Evolutionary conservation across 495 filamentous ascomycete species (phyloP), one percentile per base, ranked within the genome.

Genomic region (Trichoderma orchidacearum): DNA sequence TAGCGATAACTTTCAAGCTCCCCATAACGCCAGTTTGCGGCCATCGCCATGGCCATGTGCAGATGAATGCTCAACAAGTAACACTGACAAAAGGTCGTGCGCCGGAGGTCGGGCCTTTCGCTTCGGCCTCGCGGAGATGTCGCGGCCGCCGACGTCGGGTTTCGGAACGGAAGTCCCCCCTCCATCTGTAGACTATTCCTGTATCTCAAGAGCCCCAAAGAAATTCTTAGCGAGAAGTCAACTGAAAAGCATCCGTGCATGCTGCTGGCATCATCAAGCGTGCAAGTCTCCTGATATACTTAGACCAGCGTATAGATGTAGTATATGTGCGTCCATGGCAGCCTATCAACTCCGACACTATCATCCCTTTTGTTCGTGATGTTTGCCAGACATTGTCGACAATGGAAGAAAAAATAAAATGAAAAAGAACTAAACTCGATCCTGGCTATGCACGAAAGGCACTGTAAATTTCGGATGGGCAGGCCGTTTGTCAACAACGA

Each of bases 401-500:
- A n/a, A n/a, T n/a, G n/a, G n/a, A n/a, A n/a, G n/a, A n/a, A n/a
- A n/a, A n/a, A n/a, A n/a, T n/a, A n/a, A n/a, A n/a, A n/a, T n/a
- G n/a, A n/a, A n/a, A n/a, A n/a, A n/a, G n/a, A n/a, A n/a, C n/a
- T n/a, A n/a, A n/a, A n/a, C n/a, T n/a, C n/a, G n/a, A n/a, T n/a
- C n/a, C n/a, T n/a, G n/a, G n/a, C n/a, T n/a, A n/a, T n/a, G n/a
- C n/a, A n/a, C n/a, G n/a, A 17, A 13, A 17, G 51, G 15, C 13
- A 13, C 1, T 30, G 27, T 17, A 12, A 0, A 3, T 50, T 34
- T 52, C 0, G 30, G 8, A 41, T 31, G 3, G 35, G 31, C 12
- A 35, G 18, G 18, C 18, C 53, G 21, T 21, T n/a, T n/a, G n/a
- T 78, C 63, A 93, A 67, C 87, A 91, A 3, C 88, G 84, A 66